Evolutionary conservation across 495 filamentous ascomycete genomes (phyloP).

Genomic region (Letharia columbiana): DNA sequence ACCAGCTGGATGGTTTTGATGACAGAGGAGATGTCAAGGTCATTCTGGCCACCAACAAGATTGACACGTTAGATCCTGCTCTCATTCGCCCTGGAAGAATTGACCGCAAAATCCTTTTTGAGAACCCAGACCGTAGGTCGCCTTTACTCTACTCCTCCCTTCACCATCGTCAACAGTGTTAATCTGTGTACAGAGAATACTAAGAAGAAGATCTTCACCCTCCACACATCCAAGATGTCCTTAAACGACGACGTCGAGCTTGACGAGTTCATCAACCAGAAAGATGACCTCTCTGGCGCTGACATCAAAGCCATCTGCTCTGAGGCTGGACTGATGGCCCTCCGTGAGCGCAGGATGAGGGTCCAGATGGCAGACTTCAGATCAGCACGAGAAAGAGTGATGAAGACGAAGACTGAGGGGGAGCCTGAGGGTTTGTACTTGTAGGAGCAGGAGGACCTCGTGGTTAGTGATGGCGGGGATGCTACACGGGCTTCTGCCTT

Average conservation of each 20-base stretch:
- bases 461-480: background rate
- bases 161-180: slow-evolving; percentile 21
- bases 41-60: slow-evolving; percentile 99
- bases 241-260: slow-evolving; percentile 90
- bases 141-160: background rate
- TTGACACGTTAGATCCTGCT: slow-evolving; percentile 92
- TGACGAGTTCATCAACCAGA: slow-evolving; percentile 97
- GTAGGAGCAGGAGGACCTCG: slow-evolving; percentile 41
- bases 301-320: slow-evolving; percentile 99
- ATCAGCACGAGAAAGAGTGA: slow-evolving; percentile 79
- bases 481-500: background rate
- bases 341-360: slow-evolving; percentile 92
- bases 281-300: slow-evolving; percentile 94
- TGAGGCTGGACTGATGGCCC: slow-evolving; percentile 89
- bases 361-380: slow-evolving; percentile 99
- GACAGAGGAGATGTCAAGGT: slow-evolving; percentile 99
- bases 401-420: slow-evolving; percentile 98
- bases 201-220: slow-evolving; percentile 98
- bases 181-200: slow-evolving; percentile 64
- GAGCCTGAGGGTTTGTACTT: slow-evolving; percentile 98
- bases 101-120: slow-evolving; percentile 97
- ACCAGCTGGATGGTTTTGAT: slow-evolving; percentile 98
- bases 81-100: slow-evolving; percentile 97
- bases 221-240: slow-evolving; percentile 99
- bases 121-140: slow-evolving; percentile 88